These are phyloP conservation scores for Leonotis leonurus DNA, from an alignment of 257 asterid species.

Conservation along the genomic window DNA sequence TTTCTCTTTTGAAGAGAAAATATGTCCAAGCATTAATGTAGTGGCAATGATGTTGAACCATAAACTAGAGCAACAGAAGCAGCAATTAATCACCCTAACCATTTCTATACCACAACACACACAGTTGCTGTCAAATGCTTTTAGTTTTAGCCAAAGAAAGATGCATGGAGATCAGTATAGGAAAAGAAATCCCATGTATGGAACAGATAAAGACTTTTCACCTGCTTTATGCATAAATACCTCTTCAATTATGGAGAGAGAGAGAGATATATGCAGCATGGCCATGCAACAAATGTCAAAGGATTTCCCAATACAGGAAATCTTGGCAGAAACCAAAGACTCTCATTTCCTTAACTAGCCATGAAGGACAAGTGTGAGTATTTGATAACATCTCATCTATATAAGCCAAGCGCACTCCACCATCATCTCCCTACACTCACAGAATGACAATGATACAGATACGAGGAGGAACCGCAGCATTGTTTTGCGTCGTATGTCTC, in stretches of 20 bases:
- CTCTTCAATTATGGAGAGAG: too few relatives aligned
- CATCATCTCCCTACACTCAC: too few relatives aligned
- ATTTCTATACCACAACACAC: background rate
- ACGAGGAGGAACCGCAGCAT: background rate
- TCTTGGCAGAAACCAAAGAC: background rate
- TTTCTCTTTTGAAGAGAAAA: too few relatives aligned
- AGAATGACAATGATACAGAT: background rate
- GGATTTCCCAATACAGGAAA: background rate
- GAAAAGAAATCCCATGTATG: background rate
- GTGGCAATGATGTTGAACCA: too few relatives aligned
- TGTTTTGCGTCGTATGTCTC: conserved; percentile 5
- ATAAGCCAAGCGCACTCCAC: background rate
- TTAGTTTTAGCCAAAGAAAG: background rate
- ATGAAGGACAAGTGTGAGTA: too few relatives aligned
- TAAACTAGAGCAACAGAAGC: too few relatives aligned
- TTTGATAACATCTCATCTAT: too few relatives aligned
- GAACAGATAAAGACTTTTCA: background rate
- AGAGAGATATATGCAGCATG: background rate
- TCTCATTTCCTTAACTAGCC: background rate
- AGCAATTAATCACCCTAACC: too few relatives aligned
- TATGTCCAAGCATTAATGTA: background rate
- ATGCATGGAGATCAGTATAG: background rate
- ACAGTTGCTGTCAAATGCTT: too few relatives aligned
- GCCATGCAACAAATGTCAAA: background rate
- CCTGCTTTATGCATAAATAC: too few relatives aligned